These are phyloP conservation scores for Talaromyces liani DNA, from an alignment of 495 filamentous ascomycete genomes.

Conservation along the genomic window DNA sequence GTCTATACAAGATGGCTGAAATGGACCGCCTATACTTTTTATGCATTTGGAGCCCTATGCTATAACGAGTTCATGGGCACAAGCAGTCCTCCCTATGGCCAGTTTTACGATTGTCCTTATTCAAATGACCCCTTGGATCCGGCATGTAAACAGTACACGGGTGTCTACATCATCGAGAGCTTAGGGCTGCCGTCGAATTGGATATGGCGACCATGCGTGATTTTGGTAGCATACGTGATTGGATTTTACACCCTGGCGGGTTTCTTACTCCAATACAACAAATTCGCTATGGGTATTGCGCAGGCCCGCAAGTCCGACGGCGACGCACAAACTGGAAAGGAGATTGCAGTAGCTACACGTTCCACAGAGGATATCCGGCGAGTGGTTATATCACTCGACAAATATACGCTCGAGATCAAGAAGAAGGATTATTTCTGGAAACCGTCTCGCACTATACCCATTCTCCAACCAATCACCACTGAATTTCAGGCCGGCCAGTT, in stretches of 20 bases:
- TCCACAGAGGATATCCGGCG: constrained; percentile 38
- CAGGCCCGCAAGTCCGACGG: constrained; percentile 45
- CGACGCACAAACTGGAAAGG: constrained; percentile 53
- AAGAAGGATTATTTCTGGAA: constrained; percentile 42
- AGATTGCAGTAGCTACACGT: constrained; percentile 41
- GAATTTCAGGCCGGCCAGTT: constrained; percentile 55
- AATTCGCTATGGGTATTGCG: constrained; percentile 53
- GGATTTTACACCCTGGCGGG: constrained; percentile 50
- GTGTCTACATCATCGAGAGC: constrained; percentile 56
- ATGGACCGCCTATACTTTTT: constrained; percentile 50
- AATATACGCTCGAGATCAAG: constrained; percentile 54
- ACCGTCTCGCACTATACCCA: constrained; percentile 41
- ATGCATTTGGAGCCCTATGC: constrained; percentile 57
- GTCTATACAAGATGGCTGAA: constrained; percentile 69
- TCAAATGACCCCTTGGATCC: constrained; percentile 49
- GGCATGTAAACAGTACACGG: constrained; percentile 58
- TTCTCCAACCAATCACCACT: constrained; percentile 56
- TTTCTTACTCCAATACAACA: constrained; percentile 48
- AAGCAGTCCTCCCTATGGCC: constrained; percentile 23
- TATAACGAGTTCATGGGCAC: constrained; percentile 61
- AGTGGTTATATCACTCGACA: constrained; percentile 52
- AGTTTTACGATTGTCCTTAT: constrained; percentile 61
- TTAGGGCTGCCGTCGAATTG: constrained; percentile 57
- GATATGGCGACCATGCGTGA: constrained; percentile 55
- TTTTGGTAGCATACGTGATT: constrained; percentile 48